phyloP scores from a whole-genome alignment of 768 basidiomycete species.

The Collybia nuda region DNA sequence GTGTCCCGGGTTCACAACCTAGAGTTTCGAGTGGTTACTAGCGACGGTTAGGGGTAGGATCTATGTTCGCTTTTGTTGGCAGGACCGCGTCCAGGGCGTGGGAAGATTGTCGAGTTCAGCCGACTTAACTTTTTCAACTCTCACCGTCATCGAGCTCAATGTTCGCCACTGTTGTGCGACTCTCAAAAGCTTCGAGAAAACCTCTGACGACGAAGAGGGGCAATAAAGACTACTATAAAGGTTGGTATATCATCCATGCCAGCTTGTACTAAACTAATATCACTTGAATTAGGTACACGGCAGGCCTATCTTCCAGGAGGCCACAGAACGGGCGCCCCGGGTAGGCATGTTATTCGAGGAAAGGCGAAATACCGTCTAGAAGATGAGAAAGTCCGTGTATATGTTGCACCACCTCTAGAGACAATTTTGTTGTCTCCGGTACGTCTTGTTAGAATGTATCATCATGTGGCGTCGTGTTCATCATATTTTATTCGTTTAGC shows the following conservation, averaged over 20 bases:
- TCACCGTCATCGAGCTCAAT: conserved; percentile 32
- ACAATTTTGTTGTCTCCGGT: conserved; percentile 60
- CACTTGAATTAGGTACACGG: conserved; percentile 59
- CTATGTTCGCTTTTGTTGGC: too few relatives aligned
- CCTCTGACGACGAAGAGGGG: conserved; percentile 84
- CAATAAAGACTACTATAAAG: conserved; percentile 98
- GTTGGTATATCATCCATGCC: conserved; percentile 35
- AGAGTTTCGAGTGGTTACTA: too few relatives aligned
- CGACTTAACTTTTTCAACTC: neutral
- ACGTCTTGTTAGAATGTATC: conserved; percentile 21
- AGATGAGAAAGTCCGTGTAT: conserved; percentile 82
- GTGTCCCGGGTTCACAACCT: neutral
- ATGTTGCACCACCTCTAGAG: conserved; percentile 74
- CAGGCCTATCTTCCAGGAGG: conserved; percentile 84
- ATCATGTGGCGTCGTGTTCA: neutral
- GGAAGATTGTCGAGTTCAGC: too few relatives aligned
- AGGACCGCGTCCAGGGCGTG: too few relatives aligned
- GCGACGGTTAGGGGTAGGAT: too few relatives aligned
- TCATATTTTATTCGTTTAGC: conserved; percentile 32
- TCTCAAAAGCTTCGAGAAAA: conserved; percentile 83
- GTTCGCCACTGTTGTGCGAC: conserved; percentile 65
- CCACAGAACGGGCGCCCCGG: conserved; percentile 85
- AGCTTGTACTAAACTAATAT: neutral
- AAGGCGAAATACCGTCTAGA: conserved; percentile 79
- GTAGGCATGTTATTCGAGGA: conserved; percentile 77